A percentile compares a stretch with the other conserved stretches of the same genome.
Evolutionary conservation across 2,329 filamentous ascomycete genomes (phyloP).

Genomic region (Exophiala alcalophila): DNA sequence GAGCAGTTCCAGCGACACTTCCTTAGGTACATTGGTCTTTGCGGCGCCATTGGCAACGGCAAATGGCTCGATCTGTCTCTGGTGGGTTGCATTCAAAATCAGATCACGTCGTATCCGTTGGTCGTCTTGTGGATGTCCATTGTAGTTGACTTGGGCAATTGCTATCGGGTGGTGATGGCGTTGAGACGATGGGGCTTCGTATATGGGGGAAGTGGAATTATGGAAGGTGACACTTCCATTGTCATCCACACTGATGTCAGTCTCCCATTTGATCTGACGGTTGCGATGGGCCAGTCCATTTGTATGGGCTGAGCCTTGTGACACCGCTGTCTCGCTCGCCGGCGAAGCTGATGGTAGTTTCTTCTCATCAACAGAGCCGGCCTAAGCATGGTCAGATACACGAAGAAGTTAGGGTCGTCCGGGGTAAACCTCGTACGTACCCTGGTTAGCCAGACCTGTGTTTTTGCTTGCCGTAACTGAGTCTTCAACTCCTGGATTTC

Average conservation of each 20-base stretch:
- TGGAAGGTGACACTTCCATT: conserved; percentile 29
- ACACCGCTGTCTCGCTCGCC: conserved; percentile 22
- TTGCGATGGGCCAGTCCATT: conserved; percentile 15
- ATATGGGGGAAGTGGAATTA: conserved; percentile 28
- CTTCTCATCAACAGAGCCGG: conserved; percentile 25
- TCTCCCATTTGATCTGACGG: conserved; percentile 25
- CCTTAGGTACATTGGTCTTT: conserved; percentile 30
- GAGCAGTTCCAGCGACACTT: conserved; percentile 30
- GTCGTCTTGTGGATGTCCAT: conserved; percentile 16
- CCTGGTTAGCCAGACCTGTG: conserved; percentile 26
- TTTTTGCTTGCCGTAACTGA: conserved; percentile 28
- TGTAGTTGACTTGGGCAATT: conserved; percentile 3
- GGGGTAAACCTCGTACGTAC: conserved; percentile 4
- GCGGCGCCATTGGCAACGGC: conserved; percentile 29
- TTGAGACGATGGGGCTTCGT: conserved; percentile 24
- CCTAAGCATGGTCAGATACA: conserved; percentile 8
- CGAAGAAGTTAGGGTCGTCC: not conserved
- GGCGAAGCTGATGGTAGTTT: conserved; percentile 26
- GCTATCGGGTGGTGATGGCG: conserved; percentile 12
- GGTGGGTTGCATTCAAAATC: conserved; percentile 26
- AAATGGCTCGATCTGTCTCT: conserved; percentile 27
- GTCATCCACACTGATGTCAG: conserved; percentile 29
- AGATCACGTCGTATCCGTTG: conserved; percentile 25
- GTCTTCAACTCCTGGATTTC: conserved; percentile 28
- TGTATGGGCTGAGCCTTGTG: conserved; percentile 17